Base-by-base conservation (phyloP, 2,329 filamentous ascomycete species). In the Arthroderma uncinatum region DNA sequence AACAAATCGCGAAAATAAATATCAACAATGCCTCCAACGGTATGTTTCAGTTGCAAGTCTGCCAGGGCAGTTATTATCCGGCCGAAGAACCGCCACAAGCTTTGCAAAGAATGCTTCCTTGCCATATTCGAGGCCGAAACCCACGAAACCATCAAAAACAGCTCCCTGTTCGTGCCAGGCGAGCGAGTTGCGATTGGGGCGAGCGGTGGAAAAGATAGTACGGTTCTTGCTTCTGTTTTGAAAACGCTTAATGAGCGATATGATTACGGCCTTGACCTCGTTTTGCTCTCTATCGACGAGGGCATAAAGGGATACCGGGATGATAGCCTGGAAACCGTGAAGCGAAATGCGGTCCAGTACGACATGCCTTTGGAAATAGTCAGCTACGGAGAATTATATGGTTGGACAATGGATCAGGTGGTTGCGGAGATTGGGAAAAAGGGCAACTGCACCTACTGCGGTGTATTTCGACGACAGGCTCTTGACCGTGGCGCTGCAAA, bases 351-450 rank as follows among this genome's bases (percentile, higher is more conserved):
- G 0, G 71, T 81, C 10, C 90, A 97, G 71, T 96, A 97, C 73
- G 83, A 86, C 1, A 94, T 98, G 86, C 83, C 87, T 0, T 76
- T 98, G 53, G 88, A 89, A 64, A 95, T 98, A 57, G 83, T 98
- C 53, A 90, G 92, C 53, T 98, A 98, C 66, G 86, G 85, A 56
- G 87, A 96, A 66, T 77, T 98, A 8, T 98, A 98, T 70, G 93
- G 92, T 7, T 98, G 93, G 93, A 96, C 91, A 0, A 98, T 98
- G 93, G 93, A 98, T 67, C 89, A 97, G 68, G 93, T 98, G 8
- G 94, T 98, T 2, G 87, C 91, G 66, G 89, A 92, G 52, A 87
- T 98, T 54, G 93, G 93, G 12, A 97, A 96, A 76, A 97, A 96
- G 72, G 91, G 92, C 30, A 98, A 98, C 72, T 98, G 93, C 79